Conservation (phyloP, 495 filamentous ascomycete genomes). For the Lasiosphaeria miniovina region DNA sequence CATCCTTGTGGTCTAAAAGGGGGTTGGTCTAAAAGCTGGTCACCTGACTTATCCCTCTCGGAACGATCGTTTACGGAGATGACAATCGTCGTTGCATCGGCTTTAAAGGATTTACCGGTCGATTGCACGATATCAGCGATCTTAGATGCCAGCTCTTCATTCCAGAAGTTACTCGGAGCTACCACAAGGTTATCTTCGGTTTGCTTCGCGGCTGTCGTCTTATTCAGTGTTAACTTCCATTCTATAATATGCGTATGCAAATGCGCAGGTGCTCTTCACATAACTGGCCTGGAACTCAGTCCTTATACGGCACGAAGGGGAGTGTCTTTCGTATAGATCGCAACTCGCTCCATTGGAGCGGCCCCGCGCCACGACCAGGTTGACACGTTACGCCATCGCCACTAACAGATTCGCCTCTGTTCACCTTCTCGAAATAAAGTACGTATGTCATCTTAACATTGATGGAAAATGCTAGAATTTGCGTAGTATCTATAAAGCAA, state of each 20-base stretch:
- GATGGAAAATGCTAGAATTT: background rate
- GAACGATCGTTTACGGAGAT: slow-evolving; percentile 11
- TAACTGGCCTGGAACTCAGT: slow-evolving; percentile 15
- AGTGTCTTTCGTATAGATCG: slow-evolving; percentile 8
- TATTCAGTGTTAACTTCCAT: slow-evolving; percentile 16
- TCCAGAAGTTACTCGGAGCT: slow-evolving; percentile 15
- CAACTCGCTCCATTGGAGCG: too few species aligned
- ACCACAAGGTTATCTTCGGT: slow-evolving; percentile 14
- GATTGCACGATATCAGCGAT: slow-evolving; percentile 13
- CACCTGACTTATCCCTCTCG: slow-evolving; percentile 12
- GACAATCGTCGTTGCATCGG: slow-evolving; percentile 3
- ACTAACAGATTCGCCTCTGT: too few species aligned
- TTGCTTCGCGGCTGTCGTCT: slow-evolving; percentile 13
- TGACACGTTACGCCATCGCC: too few species aligned
- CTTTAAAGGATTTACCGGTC: slow-evolving; percentile 7
- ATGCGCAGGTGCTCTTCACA: slow-evolving; percentile 11
- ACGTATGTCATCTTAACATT: background rate
- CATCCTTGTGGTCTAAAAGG: too few species aligned
- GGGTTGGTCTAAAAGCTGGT: too few species aligned
- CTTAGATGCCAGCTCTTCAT: slow-evolving; percentile 16
- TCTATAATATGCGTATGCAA: slow-evolving; percentile 13
- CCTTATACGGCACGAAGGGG: slow-evolving; percentile 9
- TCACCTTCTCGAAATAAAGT: slow-evolving; percentile 5
- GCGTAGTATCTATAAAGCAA: slow-evolving; percentile 11
- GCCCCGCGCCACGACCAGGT: too few species aligned